A percentile compares a stretch with the other conserved stretches of the same genome.
These are phyloP conservation scores for Geotrichum phurueaensis DNA, from an alignment of 1,139 yeast genomes.

Conservation along the genomic window DNA sequence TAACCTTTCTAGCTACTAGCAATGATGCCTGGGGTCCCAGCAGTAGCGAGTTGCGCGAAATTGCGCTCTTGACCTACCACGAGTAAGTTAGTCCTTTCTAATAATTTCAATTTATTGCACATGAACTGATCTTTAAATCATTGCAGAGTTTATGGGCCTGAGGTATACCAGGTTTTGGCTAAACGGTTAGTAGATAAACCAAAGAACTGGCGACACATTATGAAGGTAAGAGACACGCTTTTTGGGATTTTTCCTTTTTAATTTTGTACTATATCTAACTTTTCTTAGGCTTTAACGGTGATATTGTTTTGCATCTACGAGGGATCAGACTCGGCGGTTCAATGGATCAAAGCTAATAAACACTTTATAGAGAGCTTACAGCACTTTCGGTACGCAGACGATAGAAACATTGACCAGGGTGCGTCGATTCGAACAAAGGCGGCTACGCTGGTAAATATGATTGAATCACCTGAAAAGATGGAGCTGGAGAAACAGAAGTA, in stretches of 20 bases:
- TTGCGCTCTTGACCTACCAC: constrained; percentile 61
- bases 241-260: not conserved
- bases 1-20: constrained; percentile 52
- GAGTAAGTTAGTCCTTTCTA: constrained; percentile 26
- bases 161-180: constrained; percentile 82
- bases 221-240: constrained; percentile 40
- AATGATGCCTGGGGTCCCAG: constrained; percentile 77
- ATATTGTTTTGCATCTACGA: constrained; percentile 77
- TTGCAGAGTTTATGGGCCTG: constrained; percentile 43
- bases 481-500: constrained; percentile 31
- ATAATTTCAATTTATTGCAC: not conserved
- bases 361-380: constrained; percentile 75
- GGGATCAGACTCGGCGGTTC: constrained; percentile 81
- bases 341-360: constrained; percentile 78
- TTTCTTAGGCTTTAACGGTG: constrained; percentile 57
- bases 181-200: constrained; percentile 83
- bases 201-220: constrained; percentile 79
- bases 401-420: constrained; percentile 32
- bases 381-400: constrained; percentile 31
- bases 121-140: constrained; percentile 41
- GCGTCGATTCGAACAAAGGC: constrained; percentile 34
- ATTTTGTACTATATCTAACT: not conserved
- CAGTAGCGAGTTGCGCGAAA: constrained; percentile 68
- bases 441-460: constrained; percentile 26
- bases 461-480: constrained; percentile 30